Evolutionary conservation across 2,329 filamentous ascomycete species (phyloP).

Genomic region (Thermothelomyces thermophilus): DNA sequence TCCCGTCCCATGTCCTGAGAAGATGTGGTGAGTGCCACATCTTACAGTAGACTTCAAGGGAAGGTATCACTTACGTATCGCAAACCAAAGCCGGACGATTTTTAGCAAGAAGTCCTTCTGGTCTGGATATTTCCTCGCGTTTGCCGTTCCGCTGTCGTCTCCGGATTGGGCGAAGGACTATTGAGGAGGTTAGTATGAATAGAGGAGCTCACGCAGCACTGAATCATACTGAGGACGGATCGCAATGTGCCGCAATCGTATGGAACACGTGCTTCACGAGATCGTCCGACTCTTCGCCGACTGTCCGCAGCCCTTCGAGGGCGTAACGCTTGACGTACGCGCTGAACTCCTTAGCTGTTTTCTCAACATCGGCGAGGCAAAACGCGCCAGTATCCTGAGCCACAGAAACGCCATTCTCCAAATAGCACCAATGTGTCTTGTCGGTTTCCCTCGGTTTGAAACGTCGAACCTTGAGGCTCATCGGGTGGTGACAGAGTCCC

Average conservation of each 20-base stretch:
- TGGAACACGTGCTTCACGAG: constrained; percentile 29
- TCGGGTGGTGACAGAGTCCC: constrained; percentile 32
- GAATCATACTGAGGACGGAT: constrained; percentile 14
- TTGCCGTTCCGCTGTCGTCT: constrained; percentile 15
- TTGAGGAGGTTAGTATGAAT: not conserved
- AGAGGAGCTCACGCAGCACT: not conserved
- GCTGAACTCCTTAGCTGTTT: constrained; percentile 31
- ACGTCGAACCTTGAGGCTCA: constrained; percentile 36
- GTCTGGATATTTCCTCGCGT: constrained; percentile 15
- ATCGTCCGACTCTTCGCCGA: constrained; percentile 18
- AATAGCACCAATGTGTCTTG: constrained; percentile 35
- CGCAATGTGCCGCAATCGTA: constrained; percentile 25
- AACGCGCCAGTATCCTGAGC: constrained; percentile 33
- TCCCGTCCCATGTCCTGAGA: constrained; percentile 39
- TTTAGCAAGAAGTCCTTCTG: constrained; percentile 35
- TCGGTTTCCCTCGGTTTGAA: constrained; percentile 36
- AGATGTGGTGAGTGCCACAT: not conserved
- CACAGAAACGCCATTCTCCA: constrained; percentile 26
- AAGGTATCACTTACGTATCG: constrained; percentile 35
- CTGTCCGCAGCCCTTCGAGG: constrained; percentile 27
- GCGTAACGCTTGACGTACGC: constrained; percentile 32
- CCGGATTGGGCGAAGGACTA: not conserved
- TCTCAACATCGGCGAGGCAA: constrained; percentile 35
- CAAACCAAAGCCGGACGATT: constrained; percentile 42
- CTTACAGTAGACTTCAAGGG: not conserved